phyloP scores from a whole-genome alignment of 345 rosid species.

The Erysimum cheiranthoides region DNA sequence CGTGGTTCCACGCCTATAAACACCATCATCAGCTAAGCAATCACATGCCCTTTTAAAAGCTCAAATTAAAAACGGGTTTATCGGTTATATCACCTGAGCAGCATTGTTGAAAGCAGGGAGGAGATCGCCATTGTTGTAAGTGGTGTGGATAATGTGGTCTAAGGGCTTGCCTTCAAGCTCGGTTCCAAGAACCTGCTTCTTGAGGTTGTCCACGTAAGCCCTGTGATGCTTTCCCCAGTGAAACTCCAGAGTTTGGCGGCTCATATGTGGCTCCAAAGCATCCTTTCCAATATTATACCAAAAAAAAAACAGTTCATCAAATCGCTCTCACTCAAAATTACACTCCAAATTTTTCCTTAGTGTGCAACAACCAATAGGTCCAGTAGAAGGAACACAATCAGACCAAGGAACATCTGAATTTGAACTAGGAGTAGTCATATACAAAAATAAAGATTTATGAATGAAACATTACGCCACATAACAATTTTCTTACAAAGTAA shows the following conservation, averaged over 20 bases:
- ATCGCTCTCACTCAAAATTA: conserved; percentile 13
- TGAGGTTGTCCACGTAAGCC: conserved; percentile 83
- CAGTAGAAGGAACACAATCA: conserved; percentile 7
- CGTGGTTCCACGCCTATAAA: conserved; percentile 91
- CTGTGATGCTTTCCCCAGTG: conserved; percentile 99
- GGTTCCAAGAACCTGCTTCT: conserved; percentile 80
- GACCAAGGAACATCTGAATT: not conserved
- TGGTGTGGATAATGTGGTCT: conserved; percentile 58
- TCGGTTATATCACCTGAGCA: conserved; percentile 64
- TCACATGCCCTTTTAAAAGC: conserved; percentile 8
- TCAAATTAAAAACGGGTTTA: not conserved
- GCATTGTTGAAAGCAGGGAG: conserved; percentile 95
- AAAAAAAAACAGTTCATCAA: conserved; percentile 11
- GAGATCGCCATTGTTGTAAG: conserved; percentile 77
- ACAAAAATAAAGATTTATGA: not conserved
- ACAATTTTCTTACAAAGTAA: not conserved
- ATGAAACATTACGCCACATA: not conserved
- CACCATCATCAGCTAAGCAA: conserved; percentile 26
- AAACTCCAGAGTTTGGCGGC: conserved; percentile 74
- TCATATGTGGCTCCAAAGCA: conserved; percentile 96
- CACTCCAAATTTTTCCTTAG: not conserved
- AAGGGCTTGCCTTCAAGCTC: conserved; percentile 67
- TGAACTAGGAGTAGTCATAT: not conserved
- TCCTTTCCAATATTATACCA: conserved; percentile 50
- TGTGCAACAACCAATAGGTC: not conserved